These are phyloP conservation scores for Brassica cretica DNA, from an alignment of 345 rosid genomes.

Conservation along the genomic window DNA sequence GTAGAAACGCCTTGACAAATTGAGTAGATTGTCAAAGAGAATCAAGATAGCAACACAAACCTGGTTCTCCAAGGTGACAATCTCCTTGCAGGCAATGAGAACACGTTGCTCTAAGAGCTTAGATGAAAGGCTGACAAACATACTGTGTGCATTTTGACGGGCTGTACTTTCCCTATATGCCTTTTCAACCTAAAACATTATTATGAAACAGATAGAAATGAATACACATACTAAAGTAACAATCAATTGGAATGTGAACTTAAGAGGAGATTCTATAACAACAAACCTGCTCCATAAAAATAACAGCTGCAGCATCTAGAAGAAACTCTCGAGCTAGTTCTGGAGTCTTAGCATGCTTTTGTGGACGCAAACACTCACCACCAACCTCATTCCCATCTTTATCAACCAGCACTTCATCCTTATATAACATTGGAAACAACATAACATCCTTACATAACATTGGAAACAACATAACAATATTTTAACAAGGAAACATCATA, in stretches of 20 bases:
- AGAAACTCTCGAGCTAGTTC: conserved; percentile 99
- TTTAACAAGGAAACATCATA: not conserved
- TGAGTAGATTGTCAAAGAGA: too few species aligned
- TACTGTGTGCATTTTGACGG: conserved; percentile 95
- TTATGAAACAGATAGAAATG: conserved; percentile 17
- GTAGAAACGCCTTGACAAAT: not conserved
- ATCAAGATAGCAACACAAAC: conserved; percentile 34
- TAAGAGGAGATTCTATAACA: not conserved
- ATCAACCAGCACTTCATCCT: conserved; percentile 98
- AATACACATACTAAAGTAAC: conserved; percentile 3
- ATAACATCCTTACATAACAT: conserved; percentile 52
- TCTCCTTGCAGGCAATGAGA: conserved; percentile 98
- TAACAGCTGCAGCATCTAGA: conserved; percentile 92
- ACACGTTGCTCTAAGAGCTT: conserved; percentile 87
- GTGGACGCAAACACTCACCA: conserved; percentile 98
- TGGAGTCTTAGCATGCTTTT: conserved; percentile 99
- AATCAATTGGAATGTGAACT: not conserved
- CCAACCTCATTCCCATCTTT: conserved; percentile 93
- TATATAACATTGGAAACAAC: conserved; percentile 31
- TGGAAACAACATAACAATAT: conserved; percentile 5
- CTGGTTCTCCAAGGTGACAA: conserved; percentile 90
- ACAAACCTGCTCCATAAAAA: conserved; percentile 92
- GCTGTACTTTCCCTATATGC: conserved; percentile 99
- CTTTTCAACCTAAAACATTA: conserved; percentile 80
- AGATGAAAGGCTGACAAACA: conserved; percentile 85